Percentiles rank a stretch among this genome's conserved stretches.
Evolutionary conservation across 2,329 filamentous ascomycete species (phyloP).

Genomic region (Ascochyta viciae-villosae): DNA sequence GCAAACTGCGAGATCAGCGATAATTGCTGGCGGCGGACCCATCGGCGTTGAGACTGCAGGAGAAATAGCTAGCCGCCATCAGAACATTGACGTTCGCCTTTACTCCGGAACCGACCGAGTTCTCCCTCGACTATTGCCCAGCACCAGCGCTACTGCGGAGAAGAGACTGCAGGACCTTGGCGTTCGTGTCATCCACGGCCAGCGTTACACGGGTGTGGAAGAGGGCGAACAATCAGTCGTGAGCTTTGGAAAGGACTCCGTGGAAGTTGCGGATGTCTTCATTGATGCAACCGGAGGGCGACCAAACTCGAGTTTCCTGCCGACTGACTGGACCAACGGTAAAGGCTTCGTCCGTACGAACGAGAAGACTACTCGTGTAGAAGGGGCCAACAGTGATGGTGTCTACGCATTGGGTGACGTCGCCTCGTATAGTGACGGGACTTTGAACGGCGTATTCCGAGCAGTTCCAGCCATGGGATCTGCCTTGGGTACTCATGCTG

Average conservation of each 20-base stretch:
- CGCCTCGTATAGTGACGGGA: no score
- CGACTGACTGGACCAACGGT: no score
- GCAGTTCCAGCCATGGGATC: no score
- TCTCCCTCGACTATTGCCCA: conserved; percentile 32
- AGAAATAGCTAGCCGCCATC: conserved; percentile 38
- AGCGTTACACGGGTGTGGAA: no score
- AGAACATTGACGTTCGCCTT: conserved; percentile 35
- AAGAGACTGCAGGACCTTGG: conserved; percentile 35
- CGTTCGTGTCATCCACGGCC: conserved; percentile 17
- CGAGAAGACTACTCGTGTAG: no score
- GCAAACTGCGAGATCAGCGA: conserved; percentile 35
- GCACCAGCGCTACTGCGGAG: conserved; percentile 34
- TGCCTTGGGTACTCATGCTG: no score
- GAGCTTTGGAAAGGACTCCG: not conserved
- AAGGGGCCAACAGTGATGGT: no score
- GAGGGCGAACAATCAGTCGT: not conserved
- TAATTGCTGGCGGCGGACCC: conserved; percentile 46
- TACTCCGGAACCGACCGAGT: conserved; percentile 34
- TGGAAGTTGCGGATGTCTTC: not conserved
- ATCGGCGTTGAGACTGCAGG: conserved; percentile 49
- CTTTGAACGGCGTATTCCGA: no score
- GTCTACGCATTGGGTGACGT: no score
- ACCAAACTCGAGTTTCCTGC: no score
- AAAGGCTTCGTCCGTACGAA: no score
- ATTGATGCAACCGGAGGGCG: conserved; percentile 12